Base-by-base conservation (phyloP, 345 rosid genomes). In the Gossypium anomalum region DNA sequence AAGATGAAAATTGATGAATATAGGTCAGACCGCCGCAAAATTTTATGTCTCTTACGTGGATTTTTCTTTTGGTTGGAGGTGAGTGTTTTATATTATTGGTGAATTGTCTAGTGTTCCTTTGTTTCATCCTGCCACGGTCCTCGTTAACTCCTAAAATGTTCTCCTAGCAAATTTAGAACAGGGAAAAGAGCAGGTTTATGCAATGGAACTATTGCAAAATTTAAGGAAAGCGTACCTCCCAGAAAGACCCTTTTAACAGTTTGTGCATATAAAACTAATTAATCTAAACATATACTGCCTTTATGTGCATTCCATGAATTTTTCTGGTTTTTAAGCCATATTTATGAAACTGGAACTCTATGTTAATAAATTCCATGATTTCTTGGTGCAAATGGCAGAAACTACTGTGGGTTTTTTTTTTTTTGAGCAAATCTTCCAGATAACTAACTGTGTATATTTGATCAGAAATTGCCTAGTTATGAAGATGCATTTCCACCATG, bases 391-490 rank as follows among this genome's bases (percentile, higher is more conserved):
- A 14, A 13, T 38, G 11, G 74, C 14, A 59, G 23, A n/a, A 56
- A 16, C n/a, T 68, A 13, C 9, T 66, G 53, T 47, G 19, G 52
- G 3, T 4, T 52, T 0, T 14, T 52, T 17, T 10, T 52, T 0
- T 14, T 7, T 44, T 53, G 44, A 23, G 20, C 10, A 49, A 38
- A 45, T 2, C 17, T 53, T 43, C 34, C 23, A 15, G 62, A 23
- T 53, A 55, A 72, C 0, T 48, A 16, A 19, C 29, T 60, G 70
- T 75, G 43, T 58, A 43, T 73, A 25, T 49, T 65, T 58, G 62
- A 1, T 55, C 38, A 27, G 97, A 82, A 84, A 29, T 82, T 67
- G 63, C 79, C 41, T 5, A 34, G 41, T 5, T 84, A 76, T 93
- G 64, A 27, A 60, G 64, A 17, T 25, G 64, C 43, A 25, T 60